Base-by-base conservation (phyloP, 1,284 basidiomycete genomes). In the Ceratobasidium sp. region DNA sequence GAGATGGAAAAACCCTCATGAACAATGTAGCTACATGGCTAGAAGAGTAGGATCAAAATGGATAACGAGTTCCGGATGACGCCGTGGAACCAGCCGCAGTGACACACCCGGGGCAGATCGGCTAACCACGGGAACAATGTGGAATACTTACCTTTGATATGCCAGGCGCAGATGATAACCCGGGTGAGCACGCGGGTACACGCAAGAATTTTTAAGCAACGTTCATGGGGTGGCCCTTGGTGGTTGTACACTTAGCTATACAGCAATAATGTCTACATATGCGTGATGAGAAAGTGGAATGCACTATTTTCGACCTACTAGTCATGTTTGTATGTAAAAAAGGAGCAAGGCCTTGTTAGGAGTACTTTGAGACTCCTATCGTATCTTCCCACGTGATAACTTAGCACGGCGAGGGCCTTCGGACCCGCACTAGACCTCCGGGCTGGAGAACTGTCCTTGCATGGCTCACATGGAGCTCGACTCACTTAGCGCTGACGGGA, bases 111-210 rank as follows among this genome's bases (percentile, higher is more conserved):
- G 65, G 33, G 2, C 16, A 48, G 35, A 12, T 67, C n/a, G 10
- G 48, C 44, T n/a, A 30, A 30, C 14, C 23, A 23, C 65, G 65
- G 65, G 7, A 20, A 27, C 2, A 5, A 27, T 14, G 1, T 64
- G 12, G 20, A 67, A 67, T 50, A 18, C 3, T 6, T 67, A 23
- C 6, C 48, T 27, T 48, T 14, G 65, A 33, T 67, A 30, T 33
- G 20, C n/a, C n/a, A 4, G 41, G 62, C 62, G 62, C 27, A 41
- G 62, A 20, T 23, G 62, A 30, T 2, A 23, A 46, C n/a, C 62
- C 41, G 41, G 62, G 62, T 64, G 65, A 52, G 27, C 46, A 67
- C 46, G n/a, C 65, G 65, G 65, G 48, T 67, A 16, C 30, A 1
- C 30, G n/a, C 60, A n/a, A 3, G 41, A 5, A 41, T 64, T 44